Evolutionary conservation across 495 filamentous ascomycete genomes (phyloP), one percentile per base, ranked within the genome.

Genomic region (Penicillium maclennaniae): DNA sequence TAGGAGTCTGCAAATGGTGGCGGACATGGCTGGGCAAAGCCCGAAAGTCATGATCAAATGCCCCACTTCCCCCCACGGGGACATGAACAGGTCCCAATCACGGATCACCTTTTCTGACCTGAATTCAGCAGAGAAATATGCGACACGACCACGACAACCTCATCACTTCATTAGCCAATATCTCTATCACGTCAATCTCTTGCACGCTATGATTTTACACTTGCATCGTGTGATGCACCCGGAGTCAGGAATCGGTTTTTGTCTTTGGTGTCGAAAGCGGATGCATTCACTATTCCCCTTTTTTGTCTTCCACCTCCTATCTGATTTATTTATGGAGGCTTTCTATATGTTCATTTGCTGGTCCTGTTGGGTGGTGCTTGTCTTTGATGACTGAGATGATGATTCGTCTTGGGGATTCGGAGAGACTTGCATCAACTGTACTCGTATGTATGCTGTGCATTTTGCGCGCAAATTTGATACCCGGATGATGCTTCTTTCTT

Each of bases 1-100:
- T 87, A 19, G 77, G 76, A 5, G 79, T 87, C 52, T 70, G 79
- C 56, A 65, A 66, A 43, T 85, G 81, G 79, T 87, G 84, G 84
- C 81, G 83, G 54, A 67, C 65, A 27, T 85, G 79, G 79, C 63
- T 86, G 34, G 54, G 66, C 37, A 76, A 71, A 59, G 71, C 70
- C 19, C 61, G 72, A 16, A 68, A 65, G 34, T 47, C 42, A 40
- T 59, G 38, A 60, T 48, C 26, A 62, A 51, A 23, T n/a, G 47
- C 21, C 31, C 27, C 21, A 19, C 38, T 46, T 43, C 41, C 28
- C 45, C 27, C 36, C 49, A 36, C 23, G 17, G 36, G 38, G 27
- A 34, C 37, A 41, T 56, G 48, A 19, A 19, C 45, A 36, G 14
- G 47, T 20, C 47, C 47, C 20, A 4, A 49, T 5, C 4, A 8